These are phyloP conservation scores for Syzygium aromaticum DNA, from an alignment of 345 rosid species.

Conservation along the genomic window DNA sequence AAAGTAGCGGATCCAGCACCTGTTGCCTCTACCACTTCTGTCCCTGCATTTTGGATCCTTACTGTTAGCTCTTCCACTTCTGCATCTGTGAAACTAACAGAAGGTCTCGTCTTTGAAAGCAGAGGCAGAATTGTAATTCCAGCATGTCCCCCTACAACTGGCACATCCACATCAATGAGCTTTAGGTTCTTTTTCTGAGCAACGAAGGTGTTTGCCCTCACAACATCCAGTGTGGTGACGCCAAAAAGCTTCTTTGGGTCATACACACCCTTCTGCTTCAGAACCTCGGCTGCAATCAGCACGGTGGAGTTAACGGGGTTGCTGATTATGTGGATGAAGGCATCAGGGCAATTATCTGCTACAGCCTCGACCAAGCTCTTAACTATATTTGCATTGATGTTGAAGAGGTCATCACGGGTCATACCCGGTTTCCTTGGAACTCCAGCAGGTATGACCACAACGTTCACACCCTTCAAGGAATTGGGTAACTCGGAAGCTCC, in stretches of 20 bases:
- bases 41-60: slow-evolving; percentile 91
- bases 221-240: slow-evolving; percentile 88
- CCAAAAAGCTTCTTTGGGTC: slow-evolving; percentile 93
- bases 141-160: slow-evolving; percentile 93
- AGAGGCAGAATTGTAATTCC: slow-evolving; percentile 89
- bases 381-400: slow-evolving; percentile 85
- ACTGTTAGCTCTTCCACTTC: slow-evolving; percentile 68
- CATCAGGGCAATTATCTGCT: slow-evolving; percentile 84
- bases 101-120: slow-evolving; percentile 72
- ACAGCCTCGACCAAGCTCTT: slow-evolving; percentile 72
- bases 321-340: slow-evolving; percentile 87
- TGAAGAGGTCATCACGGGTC: slow-evolving; percentile 96
- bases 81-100: slow-evolving; percentile 59
- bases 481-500: slow-evolving; percentile 65
- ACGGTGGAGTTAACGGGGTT: slow-evolving; percentile 93
- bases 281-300: slow-evolving; percentile 84
- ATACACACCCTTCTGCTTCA: slow-evolving; percentile 81
- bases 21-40: slow-evolving; percentile 94
- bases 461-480: slow-evolving; percentile 65
- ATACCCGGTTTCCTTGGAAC: slow-evolving; percentile 94
- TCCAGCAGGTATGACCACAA: slow-evolving; percentile 91
- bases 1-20: slow-evolving; percentile 97
- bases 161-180: slow-evolving; percentile 90
- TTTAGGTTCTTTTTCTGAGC: slow-evolving; percentile 80
- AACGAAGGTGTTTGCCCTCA: slow-evolving; percentile 87